A percentile compares a stretch with the other conserved stretches of the same genome.
These are phyloP conservation scores for Euphorbia celastroides DNA, from an alignment of 441 rosid genomes.

Conservation along the genomic window DNA sequence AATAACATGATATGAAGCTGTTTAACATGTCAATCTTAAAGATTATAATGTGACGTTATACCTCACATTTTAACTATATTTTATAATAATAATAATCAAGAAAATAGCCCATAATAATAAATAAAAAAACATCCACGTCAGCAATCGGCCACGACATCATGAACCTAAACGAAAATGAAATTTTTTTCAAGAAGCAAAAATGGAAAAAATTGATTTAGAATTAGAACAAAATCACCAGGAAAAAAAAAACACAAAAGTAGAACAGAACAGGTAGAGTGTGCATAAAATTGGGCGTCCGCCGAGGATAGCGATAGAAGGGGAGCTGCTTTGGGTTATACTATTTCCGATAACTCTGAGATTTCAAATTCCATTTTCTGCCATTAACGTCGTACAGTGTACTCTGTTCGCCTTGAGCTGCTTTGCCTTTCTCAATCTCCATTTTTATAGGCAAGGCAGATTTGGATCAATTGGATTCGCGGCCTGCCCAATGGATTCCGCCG, in stretches of 20 bases:
- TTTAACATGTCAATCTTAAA: too few species aligned
- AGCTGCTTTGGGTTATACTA: background rate
- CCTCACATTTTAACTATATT: too few species aligned
- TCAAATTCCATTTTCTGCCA: too few species aligned
- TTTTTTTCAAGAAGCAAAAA: background rate
- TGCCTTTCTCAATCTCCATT: background rate
- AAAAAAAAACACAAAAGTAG: too few species aligned
- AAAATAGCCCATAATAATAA: too few species aligned
- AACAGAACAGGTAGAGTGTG: background rate
- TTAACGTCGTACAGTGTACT: too few species aligned
- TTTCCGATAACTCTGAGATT: constrained; percentile 7
- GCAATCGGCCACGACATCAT: too few species aligned
- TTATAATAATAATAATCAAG: too few species aligned
- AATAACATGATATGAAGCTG: too few species aligned
- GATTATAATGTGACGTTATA: too few species aligned
- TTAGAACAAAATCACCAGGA: background rate
- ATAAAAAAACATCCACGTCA: too few species aligned
- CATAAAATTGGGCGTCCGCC: constrained; percentile 8
- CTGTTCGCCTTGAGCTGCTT: background rate
- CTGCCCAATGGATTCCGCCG: constrained; percentile 14
- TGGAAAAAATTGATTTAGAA: background rate
- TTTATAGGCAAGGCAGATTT: background rate
- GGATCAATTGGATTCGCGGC: background rate
- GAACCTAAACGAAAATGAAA: too few species aligned
- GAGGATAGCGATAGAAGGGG: background rate